Evolutionary conservation across 2,329 filamentous ascomycete species (phyloP).

Genomic region (Coniochaeta hoffmannii): DNA sequence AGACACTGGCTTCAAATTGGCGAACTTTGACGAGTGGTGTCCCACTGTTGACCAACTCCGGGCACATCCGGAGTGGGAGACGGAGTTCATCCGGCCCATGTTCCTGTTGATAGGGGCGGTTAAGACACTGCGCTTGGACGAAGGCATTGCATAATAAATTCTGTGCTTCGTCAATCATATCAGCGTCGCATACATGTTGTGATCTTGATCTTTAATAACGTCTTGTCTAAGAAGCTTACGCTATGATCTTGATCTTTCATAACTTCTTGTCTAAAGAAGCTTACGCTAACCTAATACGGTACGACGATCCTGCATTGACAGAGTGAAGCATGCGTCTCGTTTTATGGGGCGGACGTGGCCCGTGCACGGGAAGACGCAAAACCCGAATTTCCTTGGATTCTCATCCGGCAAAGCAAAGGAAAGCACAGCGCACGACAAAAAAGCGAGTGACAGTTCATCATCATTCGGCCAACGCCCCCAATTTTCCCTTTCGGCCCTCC

Average conservation of each 20-base stretch:
- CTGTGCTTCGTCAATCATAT: too few species aligned
- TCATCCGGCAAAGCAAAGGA: background rate
- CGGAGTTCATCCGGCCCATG: slow-evolving; percentile 24
- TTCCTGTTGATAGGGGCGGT: slow-evolving; percentile 23
- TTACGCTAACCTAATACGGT: too few species aligned
- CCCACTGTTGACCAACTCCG: slow-evolving; percentile 21
- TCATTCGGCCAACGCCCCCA: background rate
- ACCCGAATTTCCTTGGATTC: background rate
- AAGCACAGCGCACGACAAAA: background rate
- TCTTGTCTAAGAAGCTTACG: too few species aligned
- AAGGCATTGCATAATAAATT: too few species aligned
- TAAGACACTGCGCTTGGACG: too few species aligned
- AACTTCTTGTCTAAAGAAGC: too few species aligned
- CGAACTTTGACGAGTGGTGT: slow-evolving; percentile 30
- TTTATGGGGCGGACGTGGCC: background rate
- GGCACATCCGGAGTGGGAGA: slow-evolving; percentile 21
- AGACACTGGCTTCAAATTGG: slow-evolving; percentile 27
- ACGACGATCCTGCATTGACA: background rate
- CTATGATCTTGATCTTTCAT: too few species aligned
- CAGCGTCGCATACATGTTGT: too few species aligned
- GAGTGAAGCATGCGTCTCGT: too few species aligned
- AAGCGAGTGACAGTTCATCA: background rate
- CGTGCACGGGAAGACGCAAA: background rate
- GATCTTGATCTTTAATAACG: too few species aligned
- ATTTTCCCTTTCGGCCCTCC: background rate